phyloP scores from a whole-genome alignment of 1,139 yeast species.

The Pichia sp. region DNA sequence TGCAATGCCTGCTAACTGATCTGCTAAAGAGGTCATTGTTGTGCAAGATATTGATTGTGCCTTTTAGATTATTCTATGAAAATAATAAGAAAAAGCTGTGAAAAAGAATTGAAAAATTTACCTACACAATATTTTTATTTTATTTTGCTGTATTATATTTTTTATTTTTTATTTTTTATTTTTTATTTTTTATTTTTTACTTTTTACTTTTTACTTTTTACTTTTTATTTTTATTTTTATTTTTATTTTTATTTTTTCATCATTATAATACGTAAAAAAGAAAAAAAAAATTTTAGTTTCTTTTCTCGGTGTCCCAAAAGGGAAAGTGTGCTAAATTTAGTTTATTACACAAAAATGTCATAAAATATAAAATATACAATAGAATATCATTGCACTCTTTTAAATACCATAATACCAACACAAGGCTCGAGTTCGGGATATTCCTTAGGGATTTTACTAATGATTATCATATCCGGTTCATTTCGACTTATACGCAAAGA shows the following conservation, averaged over 20 bases:
- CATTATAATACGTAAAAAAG: not conserved
- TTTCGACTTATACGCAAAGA: slow-evolving; percentile 18
- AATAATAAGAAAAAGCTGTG: too few relatives aligned
- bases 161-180: too few relatives aligned
- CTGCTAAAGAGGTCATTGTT: slow-evolving; percentile 54
- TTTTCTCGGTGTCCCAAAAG: not conserved
- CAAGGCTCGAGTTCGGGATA: slow-evolving; percentile 18
- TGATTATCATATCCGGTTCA: slow-evolving; percentile 21
- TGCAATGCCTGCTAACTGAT: slow-evolving; percentile 72
- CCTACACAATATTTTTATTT: too few relatives aligned
- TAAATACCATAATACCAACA: slow-evolving; percentile 21
- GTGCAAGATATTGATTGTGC: too few relatives aligned
- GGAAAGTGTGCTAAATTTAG: not conserved
- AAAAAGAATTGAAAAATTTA: too few relatives aligned
- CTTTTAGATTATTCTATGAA: not conserved
- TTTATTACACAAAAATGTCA: not conserved
- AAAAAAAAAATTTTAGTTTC: not conserved
- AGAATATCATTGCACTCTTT: slow-evolving; percentile 11
- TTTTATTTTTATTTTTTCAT: not conserved
- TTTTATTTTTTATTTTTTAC: too few relatives aligned
- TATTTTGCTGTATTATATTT: too few relatives aligned
- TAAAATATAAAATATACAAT: not conserved
- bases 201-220: too few relatives aligned
- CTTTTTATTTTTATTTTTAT: too few relatives aligned
- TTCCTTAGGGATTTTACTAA: slow-evolving; percentile 14